These are phyloP conservation scores for Aspergillus panamensis DNA, from an alignment of 495 filamentous ascomycete genomes.

Conservation along the genomic window DNA sequence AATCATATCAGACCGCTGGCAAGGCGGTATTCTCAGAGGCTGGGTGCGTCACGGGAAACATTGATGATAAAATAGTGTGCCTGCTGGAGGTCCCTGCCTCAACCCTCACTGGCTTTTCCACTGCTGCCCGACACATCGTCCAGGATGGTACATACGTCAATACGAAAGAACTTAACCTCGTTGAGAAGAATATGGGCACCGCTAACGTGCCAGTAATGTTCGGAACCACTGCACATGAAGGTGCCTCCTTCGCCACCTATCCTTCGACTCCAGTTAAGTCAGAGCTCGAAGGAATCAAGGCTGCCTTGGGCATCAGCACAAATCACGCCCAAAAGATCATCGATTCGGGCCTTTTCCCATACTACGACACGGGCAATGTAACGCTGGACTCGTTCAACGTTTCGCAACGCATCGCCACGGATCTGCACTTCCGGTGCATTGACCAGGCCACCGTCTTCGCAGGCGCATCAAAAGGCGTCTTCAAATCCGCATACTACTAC, in stretches of 20 bases:
- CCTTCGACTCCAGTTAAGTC: constrained; percentile 29
- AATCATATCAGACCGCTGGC: constrained; percentile 37
- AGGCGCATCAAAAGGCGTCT: constrained; percentile 28
- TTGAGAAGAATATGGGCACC: constrained; percentile 28
- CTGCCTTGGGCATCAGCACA: constrained; percentile 32
- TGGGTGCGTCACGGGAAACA: constrained; percentile 31
- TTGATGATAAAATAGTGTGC: constrained; percentile 37
- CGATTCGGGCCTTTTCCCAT: constrained; percentile 39
- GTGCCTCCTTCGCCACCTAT: constrained; percentile 38
- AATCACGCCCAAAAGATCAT: constrained; percentile 37
- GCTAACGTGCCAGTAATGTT: constrained; percentile 42
- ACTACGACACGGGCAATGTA: constrained; percentile 35
- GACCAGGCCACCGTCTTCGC: constrained; percentile 46
- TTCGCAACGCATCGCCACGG: constrained; percentile 39
- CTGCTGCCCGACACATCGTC: constrained; percentile 42
- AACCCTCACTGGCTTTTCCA: constrained; percentile 26
- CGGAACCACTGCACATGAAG: constrained; percentile 39
- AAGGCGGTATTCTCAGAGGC: constrained; percentile 34
- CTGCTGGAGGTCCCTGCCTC: constrained; percentile 31
- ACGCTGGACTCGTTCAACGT: constrained; percentile 46
- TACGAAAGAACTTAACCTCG: constrained; percentile 34
- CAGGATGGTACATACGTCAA: constrained; percentile 44
- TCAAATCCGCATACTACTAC: constrained; percentile 43
- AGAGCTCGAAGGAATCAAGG: constrained; percentile 31
- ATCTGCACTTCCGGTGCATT: constrained; percentile 44